Conservation (phyloP, 129 eudicot genomes). For the Escallonia herrerae region DNA sequence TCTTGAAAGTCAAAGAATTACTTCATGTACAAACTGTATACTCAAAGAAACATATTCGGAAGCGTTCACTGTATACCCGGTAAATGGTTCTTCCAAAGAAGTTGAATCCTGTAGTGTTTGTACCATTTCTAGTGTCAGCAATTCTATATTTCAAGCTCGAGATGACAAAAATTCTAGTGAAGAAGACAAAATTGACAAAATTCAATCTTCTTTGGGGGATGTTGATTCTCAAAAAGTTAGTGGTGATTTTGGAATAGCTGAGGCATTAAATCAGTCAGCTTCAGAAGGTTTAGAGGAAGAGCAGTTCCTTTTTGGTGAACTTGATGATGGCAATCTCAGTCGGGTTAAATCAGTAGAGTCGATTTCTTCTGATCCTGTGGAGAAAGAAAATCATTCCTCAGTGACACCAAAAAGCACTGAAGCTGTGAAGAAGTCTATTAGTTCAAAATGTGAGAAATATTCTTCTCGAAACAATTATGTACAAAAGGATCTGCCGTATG, state of each 20-base stretch:
- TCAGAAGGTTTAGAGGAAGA: slow-evolving; percentile 47
- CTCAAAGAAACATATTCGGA: slow-evolving; percentile 37
- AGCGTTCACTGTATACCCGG: slow-evolving; percentile 16
- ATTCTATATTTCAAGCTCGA: slow-evolving; percentile 15
- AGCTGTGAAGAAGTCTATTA: slow-evolving; percentile 22
- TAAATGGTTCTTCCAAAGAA: slow-evolving; percentile 18
- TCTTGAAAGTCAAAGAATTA: slow-evolving; percentile 8
- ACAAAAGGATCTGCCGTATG: slow-evolving; percentile 18
- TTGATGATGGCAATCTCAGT: slow-evolving; percentile 32
- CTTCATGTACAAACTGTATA: slow-evolving; percentile 10
- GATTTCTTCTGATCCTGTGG: slow-evolving; percentile 14
- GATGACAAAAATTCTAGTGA: slow-evolving; percentile 7
- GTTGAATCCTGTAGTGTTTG: slow-evolving; percentile 23
- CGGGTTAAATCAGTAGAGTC: slow-evolving; percentile 9
- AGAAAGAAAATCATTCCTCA: slow-evolving; percentile 13
- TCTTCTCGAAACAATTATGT: slow-evolving; percentile 19
- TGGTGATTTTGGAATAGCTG: slow-evolving; percentile 13
- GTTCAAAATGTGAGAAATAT: slow-evolving; percentile 6
- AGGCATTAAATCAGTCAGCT: not conserved
- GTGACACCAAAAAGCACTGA: slow-evolving; percentile 21
- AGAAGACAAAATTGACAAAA: slow-evolving; percentile 20
- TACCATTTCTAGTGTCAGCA: slow-evolving; percentile 13
- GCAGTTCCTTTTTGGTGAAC: slow-evolving; percentile 55
- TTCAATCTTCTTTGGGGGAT: slow-evolving; percentile 14
- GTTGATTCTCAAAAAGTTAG: slow-evolving; percentile 21